Base-by-base conservation (phyloP, 192 early-diverging fungal genomes). In the Backusella liffmaniae region DNA sequence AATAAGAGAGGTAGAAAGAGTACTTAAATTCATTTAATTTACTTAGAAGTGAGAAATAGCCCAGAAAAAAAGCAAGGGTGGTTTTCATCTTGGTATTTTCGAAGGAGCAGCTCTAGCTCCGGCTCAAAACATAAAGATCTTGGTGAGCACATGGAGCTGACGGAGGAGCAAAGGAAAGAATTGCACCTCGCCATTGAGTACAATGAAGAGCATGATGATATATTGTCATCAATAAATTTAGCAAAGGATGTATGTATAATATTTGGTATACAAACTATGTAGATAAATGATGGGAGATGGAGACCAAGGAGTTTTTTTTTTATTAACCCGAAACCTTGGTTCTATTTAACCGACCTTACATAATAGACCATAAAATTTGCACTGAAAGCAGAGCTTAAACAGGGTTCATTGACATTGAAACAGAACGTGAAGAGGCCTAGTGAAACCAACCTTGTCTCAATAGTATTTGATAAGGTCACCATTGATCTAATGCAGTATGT, bases 141-240 rank as follows among this genome's bases (percentile, higher is more conserved):
- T 59, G 23, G 9, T 26, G 53, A 16, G 5, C 56, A 53, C 16
- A 21, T 84, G 69, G 77, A 72, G 13, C 29, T 94, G 29, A 88
- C 90, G 23, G 92, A 92, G 66, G 87, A 91, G 65, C 91, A 96
- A 73, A 88, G 91, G 53, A 87, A 91, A 67, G 86, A 93, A 77
- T 81, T 96, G 29, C 93, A 91, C 80, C 91, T 94, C 4, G 90
- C 91, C 5, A 96, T 96, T 68, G 93, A 94, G 72, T 94, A 88
- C 75, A 88, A 93, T 78, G 92, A 93, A 68, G 83, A 88, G 1
- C 74, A 88, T 2, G 81, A 89, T 0, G 84, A 88, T 0, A 75
- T 90, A 29, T 80, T 84, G 1, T 80, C 73, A 1, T 73, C 86
- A 23, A 70, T 89, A 4, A 89, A 90, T 39, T 76, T 92, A 15